Percentiles rank a stretch among this genome's conserved stretches.
Conservation (phyloP, 176 grass and related monocot species). For the sorghum (Sorghum bicolor) region DNA sequence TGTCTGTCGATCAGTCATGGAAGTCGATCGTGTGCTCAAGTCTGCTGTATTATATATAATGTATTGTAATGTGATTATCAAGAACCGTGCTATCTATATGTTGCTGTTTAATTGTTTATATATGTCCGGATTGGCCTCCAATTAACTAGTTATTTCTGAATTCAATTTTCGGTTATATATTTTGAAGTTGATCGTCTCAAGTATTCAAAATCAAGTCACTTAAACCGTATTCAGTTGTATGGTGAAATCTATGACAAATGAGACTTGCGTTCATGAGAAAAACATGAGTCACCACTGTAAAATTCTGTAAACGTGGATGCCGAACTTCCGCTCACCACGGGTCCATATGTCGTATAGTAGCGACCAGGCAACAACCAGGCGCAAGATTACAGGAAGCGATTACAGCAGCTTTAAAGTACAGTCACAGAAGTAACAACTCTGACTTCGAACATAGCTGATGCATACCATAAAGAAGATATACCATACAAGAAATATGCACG, state of each 20-base stretch:
- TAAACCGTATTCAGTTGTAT: background rate
- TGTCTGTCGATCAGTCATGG: background rate
- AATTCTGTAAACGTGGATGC: too few species aligned
- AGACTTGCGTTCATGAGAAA: background rate
- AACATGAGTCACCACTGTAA: too few species aligned
- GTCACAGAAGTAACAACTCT: too few species aligned
- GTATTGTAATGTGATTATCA: conserved; percentile 24
- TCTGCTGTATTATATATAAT: background rate
- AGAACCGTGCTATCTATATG: background rate
- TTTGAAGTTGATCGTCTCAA: background rate
- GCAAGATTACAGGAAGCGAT: too few species aligned
- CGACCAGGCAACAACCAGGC: too few species aligned
- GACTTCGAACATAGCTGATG: too few species aligned
- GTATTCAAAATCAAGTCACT: background rate
- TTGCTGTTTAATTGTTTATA: background rate
- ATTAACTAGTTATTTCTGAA: background rate
- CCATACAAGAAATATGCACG: too few species aligned
- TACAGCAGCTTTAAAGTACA: too few species aligned
- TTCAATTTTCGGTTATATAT: too few species aligned
- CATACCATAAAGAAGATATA: too few species aligned
- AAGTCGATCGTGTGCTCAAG: background rate
- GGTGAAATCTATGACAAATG: background rate
- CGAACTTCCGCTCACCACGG: too few species aligned
- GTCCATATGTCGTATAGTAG: too few species aligned
- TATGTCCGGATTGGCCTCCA: background rate